Base-by-base conservation (phyloP, 176 grass and related monocot species). In the Dactylis glomerata region DNA sequence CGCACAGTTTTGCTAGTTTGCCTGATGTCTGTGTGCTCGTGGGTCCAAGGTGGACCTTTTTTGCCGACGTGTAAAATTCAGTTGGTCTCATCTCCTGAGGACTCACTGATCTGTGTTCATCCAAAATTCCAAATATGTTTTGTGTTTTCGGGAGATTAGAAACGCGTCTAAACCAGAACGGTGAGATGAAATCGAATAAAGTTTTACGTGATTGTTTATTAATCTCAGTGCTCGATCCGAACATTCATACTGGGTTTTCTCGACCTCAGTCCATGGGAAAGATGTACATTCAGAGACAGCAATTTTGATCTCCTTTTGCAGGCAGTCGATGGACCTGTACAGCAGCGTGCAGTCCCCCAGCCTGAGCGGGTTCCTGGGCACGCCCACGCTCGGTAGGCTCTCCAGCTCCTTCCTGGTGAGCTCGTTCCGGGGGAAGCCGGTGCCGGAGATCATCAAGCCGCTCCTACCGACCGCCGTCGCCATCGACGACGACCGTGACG, bases 281-380 rank as follows among this genome's bases (percentile, higher is more conserved):
- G 41, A 42, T 42, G 41, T 42, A 10, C 34, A 5, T 36, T 42
- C 41, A 42, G 41, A 10, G 8, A 42, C 8, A 42, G 8, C 41
- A 42, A 42, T 42, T 8, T 10, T 2, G 41, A 42, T 42, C 41
- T 80, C 55, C 7, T 50, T 42, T 24, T 50, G 31, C 85, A 97
- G 94, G 88, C 92, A 97, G 83, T 97, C 90, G 16, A 97, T 97
- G 22, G 92, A 97, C 83, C 89, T 89, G 61, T 94, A 90, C 58
- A 90, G 82, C 28, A 89, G 89, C 20, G 75, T 97, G 37, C 86
- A 90, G 2, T 83, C 94, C 0, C 91, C 89, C 27, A 87, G 64
- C 27, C 90, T 93, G 37, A 88, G 91, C 24, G 71, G 71, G 0
- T 94, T 93, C 81, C 63, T 94, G 19, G 94, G 85, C 1, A 86